Conservation (phyloP, 768 basidiomycete species). For the Tulasnella calospora region DNA sequence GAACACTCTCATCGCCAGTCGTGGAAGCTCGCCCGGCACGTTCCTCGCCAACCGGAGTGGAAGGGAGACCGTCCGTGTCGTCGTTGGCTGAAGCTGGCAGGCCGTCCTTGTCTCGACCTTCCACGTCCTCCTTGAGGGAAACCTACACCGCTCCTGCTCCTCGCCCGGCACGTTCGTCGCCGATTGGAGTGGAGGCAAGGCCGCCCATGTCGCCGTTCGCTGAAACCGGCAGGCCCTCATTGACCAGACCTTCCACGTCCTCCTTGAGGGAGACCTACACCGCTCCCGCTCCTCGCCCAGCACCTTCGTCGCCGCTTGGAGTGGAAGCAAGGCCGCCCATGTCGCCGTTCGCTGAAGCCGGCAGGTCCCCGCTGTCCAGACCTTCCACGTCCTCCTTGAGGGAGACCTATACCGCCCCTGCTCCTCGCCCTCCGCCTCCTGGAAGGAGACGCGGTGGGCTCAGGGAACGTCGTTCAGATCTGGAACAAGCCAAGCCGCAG, state of each 20-base stretch:
- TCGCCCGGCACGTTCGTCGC: neutral
- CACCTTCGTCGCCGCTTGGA: too few species aligned
- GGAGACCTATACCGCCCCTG: too few species aligned
- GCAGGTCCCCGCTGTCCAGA: neutral
- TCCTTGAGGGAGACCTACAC: neutral
- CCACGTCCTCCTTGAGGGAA: neutral
- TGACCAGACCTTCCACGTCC: neutral
- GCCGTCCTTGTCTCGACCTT: neutral
- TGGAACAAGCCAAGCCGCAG: neutral
- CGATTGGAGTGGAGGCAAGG: too few species aligned
- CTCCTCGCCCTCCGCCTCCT: neutral
- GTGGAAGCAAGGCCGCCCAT: too few species aligned
- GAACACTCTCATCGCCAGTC: neutral
- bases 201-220: too few species aligned
- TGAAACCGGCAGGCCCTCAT: too few species aligned
- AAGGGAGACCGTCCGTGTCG: too few species aligned
- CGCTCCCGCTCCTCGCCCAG: neutral
- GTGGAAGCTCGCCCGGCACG: neutral
- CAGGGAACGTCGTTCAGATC: neutral
- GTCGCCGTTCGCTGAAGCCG: too few species aligned
- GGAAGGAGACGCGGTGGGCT: neutral
- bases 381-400: neutral
- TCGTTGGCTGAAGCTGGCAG: too few species aligned
- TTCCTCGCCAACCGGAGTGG: too few species aligned
- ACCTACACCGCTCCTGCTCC: neutral